Base-by-base conservation (phyloP, 805 yeast species). In the Lachancea quebecensis region DNA sequence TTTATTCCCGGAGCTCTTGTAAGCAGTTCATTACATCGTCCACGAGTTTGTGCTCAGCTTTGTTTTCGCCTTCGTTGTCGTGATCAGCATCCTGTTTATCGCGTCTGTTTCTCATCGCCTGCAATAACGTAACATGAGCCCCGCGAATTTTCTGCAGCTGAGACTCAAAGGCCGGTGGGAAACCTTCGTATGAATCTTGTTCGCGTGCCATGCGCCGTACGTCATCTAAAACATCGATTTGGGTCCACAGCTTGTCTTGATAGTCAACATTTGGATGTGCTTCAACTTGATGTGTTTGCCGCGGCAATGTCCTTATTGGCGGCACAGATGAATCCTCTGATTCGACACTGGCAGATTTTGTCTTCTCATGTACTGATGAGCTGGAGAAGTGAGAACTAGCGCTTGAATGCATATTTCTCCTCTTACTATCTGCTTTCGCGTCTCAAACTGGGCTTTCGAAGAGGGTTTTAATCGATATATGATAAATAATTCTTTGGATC, bases 201-300 rank as follows among this genome's bases (percentile, higher is more conserved):
- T 73, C 51, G 55, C 56, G 55, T 1, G 86, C 78, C 69, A 82
- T 71, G 42, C 70, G 71, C 46, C 76, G 75, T 7, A 88, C 93
- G 51, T 86, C 95, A 51, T 87, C 90, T 50, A 91, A 70, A 0
- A 85, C 82, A 55, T 85, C 95, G 41, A 89, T 81, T 53, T 87
- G 95, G 6, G 91, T 81, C 95, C 95, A 90, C 38, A 86, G 70
- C 56, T 75, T 74, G 63, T 86, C 95, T 65, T 81, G 89, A 49
- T 77, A 69, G 44, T 85, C 81, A 16, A 78, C 81, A 39, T 72
- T 69, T 7, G 88, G 86, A 41, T 69, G 65, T 0, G 79, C 39
- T 16, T 41, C 44, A 15, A 35, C 28, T 15, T 44, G 43, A 4
- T 30, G 35, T 11, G 33, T 34, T 17, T 40, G 42, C 12, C 35